Conservation (phyloP, 169 alveolate species). For the Plasmodium billcollinsi region DNA sequence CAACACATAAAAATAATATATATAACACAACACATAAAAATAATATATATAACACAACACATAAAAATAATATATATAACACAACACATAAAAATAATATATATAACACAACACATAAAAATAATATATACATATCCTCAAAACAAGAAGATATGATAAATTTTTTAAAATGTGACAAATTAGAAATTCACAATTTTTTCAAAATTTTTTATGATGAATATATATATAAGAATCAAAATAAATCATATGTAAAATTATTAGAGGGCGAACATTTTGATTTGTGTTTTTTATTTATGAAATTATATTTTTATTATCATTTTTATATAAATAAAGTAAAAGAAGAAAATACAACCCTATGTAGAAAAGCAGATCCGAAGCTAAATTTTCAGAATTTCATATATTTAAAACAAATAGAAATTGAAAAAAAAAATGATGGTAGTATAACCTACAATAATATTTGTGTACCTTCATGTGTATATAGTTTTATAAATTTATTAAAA, state of each 20-base stretch:
- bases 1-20: neutral
- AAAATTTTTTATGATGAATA: constrained; percentile 58
- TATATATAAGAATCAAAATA: constrained; percentile 45
- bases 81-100: too few species aligned
- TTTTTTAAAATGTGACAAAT: constrained; percentile 24
- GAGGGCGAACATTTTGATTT: constrained; percentile 44
- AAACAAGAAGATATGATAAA: neutral
- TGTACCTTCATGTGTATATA: constrained; percentile 57
- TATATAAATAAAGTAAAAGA: neutral
- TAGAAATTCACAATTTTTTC: constrained; percentile 26
- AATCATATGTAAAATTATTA: constrained; percentile 29
- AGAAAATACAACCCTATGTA: too few species aligned
- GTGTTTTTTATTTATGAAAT: constrained; percentile 60
- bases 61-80: too few species aligned
- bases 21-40: neutral
- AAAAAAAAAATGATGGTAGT: neutral
- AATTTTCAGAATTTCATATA: constrained; percentile 48
- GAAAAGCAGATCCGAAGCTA: neutral
- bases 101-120: neutral
- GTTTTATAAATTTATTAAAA: constrained; percentile 51
- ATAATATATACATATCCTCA: neutral
- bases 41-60: neutral
- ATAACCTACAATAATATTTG: constrained; percentile 35
- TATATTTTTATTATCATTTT: constrained; percentile 26
- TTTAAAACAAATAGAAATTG: constrained; percentile 57